Percentiles rank a stretch among this genome's conserved stretches.
Conservation (phyloP, 352 stramenopile genomes). For the Phytophthora litchii region DNA sequence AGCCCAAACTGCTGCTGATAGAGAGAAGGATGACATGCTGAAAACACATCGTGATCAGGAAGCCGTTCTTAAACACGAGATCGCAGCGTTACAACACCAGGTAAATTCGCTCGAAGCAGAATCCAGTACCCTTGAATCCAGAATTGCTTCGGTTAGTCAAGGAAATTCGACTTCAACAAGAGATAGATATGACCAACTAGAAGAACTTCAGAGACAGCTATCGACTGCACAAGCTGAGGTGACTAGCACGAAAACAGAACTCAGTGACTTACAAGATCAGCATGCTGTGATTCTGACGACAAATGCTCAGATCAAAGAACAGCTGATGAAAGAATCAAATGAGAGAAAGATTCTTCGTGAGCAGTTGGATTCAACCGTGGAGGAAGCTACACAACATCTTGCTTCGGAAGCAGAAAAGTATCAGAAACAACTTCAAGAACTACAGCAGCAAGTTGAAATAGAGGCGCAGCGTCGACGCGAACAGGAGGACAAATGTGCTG, state of each 20-base stretch:
- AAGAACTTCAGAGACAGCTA: constrained; percentile 23
- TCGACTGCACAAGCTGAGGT: constrained; percentile 13
- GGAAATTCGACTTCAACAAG: neutral
- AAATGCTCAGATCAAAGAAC: constrained; percentile 57
- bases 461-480: constrained; percentile 18
- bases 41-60: constrained; percentile 21
- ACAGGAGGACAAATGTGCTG: constrained; percentile 19
- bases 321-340: constrained; percentile 59
- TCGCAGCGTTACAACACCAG: constrained; percentile 13
- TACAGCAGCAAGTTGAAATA: constrained; percentile 23
- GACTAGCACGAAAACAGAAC: constrained; percentile 28
- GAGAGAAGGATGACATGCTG: constrained; percentile 10
- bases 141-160: constrained; percentile 2
- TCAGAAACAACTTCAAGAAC: constrained; percentile 17
- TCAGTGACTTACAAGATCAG: constrained; percentile 48
- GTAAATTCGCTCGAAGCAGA: constrained; percentile 18
- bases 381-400: constrained; percentile 12
- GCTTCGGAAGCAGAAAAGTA: constrained; percentile 9
- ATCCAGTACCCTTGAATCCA: constrained; percentile 15
- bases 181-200: constrained; percentile 7
- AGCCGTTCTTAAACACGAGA: constrained; percentile 25
- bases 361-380: constrained; percentile 35
- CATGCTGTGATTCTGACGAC: constrained; percentile 44
- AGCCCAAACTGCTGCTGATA: constrained; percentile 6
- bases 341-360: constrained; percentile 47